Percentiles rank a stretch among this genome's conserved stretches.
Conservation (phyloP, 140 eudicot genomes). For the Anethum foeniculum region DNA sequence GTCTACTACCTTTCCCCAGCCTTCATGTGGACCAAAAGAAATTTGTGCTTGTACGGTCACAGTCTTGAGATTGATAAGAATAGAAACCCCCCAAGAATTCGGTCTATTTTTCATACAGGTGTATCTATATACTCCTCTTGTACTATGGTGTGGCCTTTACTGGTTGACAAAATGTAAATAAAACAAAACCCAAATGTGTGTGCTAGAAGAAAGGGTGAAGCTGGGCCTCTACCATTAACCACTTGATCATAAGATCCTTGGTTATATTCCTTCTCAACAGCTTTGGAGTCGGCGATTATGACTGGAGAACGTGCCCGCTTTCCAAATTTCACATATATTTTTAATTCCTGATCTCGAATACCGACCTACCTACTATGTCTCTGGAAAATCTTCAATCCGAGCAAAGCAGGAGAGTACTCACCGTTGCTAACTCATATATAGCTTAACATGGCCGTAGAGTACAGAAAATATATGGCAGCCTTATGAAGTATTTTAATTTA, state of each 20-base stretch:
- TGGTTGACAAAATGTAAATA: neutral
- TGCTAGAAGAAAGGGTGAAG: neutral
- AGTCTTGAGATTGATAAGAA: neutral
- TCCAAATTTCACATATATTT: neutral
- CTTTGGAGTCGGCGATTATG: neutral
- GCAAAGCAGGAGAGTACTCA: too few relatives aligned
- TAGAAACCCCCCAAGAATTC: neutral
- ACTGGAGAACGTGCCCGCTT: neutral
- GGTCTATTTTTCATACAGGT: neutral
- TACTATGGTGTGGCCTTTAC: neutral
- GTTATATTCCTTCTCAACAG: too few relatives aligned
- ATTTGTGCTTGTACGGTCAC: neutral
- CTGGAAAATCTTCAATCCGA: neutral
- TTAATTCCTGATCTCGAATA: neutral
- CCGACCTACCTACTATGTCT: neutral
- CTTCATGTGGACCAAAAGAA: neutral
- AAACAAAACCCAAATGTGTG: conserved; percentile 5
- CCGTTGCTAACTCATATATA: too few relatives aligned
- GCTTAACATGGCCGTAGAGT: neutral
- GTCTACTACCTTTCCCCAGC: neutral
- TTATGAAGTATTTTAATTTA: neutral
- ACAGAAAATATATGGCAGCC: neutral
- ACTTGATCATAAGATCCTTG: neutral
- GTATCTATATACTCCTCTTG: neutral
- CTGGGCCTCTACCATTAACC: neutral